Percentiles rank a stretch among this genome's conserved stretches.
These are phyloP conservation scores for Podospora didyma DNA, from an alignment of 495 filamentous ascomycete species.

Conservation along the genomic window DNA sequence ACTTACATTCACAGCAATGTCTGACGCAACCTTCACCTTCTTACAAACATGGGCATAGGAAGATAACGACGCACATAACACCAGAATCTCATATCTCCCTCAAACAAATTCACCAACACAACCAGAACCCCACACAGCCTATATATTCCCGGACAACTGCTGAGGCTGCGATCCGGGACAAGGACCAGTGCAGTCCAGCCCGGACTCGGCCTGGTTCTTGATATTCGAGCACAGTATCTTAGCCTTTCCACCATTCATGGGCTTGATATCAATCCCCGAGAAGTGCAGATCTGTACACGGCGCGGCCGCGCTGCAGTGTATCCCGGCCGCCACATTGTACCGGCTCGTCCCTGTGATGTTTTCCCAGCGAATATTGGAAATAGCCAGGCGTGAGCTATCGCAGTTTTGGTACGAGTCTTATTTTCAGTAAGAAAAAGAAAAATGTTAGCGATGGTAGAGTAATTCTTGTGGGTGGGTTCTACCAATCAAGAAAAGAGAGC, in stretches of 20 bases:
- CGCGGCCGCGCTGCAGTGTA: constrained; percentile 47
- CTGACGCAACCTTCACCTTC: too few species aligned
- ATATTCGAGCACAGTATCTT: constrained; percentile 46
- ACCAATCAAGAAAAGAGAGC: neutral
- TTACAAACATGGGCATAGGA: too few species aligned
- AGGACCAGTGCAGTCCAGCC: constrained; percentile 38
- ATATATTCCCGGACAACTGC: constrained; percentile 41
- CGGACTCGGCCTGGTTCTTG: constrained; percentile 31
- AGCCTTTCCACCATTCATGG: constrained; percentile 34
- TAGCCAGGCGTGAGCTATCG: constrained; percentile 48
- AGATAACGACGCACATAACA: too few species aligned
- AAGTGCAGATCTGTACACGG: constrained; percentile 50
- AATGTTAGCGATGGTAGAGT: too few species aligned
- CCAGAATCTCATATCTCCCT: too few species aligned
- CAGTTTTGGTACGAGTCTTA: constrained; percentile 40
- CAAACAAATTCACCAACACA: too few species aligned
- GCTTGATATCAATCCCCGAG: constrained; percentile 46
- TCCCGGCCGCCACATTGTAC: constrained; percentile 51
- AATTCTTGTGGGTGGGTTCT: too few species aligned
- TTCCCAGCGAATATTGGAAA: constrained; percentile 49
- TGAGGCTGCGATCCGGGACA: constrained; percentile 42
- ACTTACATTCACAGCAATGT: too few species aligned
- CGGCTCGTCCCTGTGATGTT: constrained; percentile 53
- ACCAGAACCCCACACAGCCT: too few species aligned
- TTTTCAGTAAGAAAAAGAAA: neutral